Conservation (phyloP, 768 basidiomycete genomes). For the Leccinum longicurvipes region DNA sequence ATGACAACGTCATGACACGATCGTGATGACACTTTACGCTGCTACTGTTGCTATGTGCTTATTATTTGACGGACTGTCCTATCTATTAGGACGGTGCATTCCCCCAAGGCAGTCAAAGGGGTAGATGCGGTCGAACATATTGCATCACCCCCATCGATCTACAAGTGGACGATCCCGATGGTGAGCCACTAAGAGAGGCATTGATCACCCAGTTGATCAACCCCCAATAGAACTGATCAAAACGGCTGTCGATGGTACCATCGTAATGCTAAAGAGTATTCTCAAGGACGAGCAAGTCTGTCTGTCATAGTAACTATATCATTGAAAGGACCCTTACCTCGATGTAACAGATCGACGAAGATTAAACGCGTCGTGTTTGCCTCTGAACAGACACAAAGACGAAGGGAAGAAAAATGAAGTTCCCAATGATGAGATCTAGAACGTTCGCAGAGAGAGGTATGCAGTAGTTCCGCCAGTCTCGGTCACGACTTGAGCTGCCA, state of each 20-base stretch:
- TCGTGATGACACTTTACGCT: too few relatives aligned
- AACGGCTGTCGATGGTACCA: slow-evolving; percentile 72
- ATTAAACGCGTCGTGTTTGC: slow-evolving; percentile 71
- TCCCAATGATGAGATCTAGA: slow-evolving; percentile 47
- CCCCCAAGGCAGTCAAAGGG: slow-evolving; percentile 72
- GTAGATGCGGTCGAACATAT: slow-evolving; percentile 71
- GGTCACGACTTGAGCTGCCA: not conserved
- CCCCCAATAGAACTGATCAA: slow-evolving; percentile 49
- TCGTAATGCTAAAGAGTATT: slow-evolving; percentile 57
- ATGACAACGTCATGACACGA: too few relatives aligned
- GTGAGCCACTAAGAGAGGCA: slow-evolving; percentile 5
- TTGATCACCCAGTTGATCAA: not conserved
- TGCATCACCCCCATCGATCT: slow-evolving; percentile 60
- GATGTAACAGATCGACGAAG: slow-evolving; percentile 27
- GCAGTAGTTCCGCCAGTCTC: not conserved
- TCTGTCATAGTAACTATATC: not conserved
- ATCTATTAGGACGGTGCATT: slow-evolving; percentile 57
- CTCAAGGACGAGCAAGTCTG: slow-evolving; percentile 46
- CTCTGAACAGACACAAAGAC: slow-evolving; percentile 43
- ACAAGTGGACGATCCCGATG: slow-evolving; percentile 42
- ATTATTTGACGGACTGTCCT: not conserved
- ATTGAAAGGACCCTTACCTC: too few relatives aligned
- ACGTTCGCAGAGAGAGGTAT: slow-evolving; percentile 58
- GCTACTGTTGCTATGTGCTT: not conserved
- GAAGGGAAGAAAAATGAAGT: slow-evolving; percentile 44